These are phyloP conservation scores for Cladochytrium replicatum DNA, from an alignment of 192 early-diverging fungal species.

Conservation along the genomic window DNA sequence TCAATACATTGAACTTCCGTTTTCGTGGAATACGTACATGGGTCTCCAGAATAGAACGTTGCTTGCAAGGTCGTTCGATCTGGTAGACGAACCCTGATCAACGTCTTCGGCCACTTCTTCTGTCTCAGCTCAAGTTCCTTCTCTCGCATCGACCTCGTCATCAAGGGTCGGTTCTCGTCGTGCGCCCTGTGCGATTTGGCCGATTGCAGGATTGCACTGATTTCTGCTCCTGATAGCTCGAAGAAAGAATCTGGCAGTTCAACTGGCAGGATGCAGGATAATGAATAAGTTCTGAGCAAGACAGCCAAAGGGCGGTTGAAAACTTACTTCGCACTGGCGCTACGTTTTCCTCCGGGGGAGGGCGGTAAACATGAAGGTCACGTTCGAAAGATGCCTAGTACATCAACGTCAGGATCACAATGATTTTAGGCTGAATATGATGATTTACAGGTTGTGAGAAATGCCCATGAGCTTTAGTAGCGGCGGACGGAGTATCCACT, in stretches of 20 bases:
- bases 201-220: constrained; percentile 51
- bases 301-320: not conserved
- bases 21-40: constrained; percentile 25
- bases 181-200: constrained; percentile 41
- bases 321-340: no score
- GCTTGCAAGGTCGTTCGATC: constrained; percentile 67
- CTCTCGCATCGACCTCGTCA: constrained; percentile 69
- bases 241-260: constrained; percentile 85
- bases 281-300: not conserved
- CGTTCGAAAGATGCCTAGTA: no score
- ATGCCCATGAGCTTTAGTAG: no score
- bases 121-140: constrained; percentile 48
- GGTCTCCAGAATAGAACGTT: constrained; percentile 58
- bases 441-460: no score
- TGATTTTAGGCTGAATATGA: no score
- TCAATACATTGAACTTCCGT: not conserved
- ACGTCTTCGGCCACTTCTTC: constrained; percentile 61
- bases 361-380: no score
- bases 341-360: no score
- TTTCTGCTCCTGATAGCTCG: constrained; percentile 57
- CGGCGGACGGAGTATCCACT: no score
- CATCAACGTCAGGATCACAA: no score
- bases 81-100: constrained; percentile 77
- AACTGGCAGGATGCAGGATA: constrained; percentile 32
- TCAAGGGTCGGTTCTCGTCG: constrained; percentile 62